Evolutionary conservation across 1,139 yeast genomes (phyloP), one percentile per base, ranked within the genome.

Genomic region (Pneumocystis sp.): DNA sequence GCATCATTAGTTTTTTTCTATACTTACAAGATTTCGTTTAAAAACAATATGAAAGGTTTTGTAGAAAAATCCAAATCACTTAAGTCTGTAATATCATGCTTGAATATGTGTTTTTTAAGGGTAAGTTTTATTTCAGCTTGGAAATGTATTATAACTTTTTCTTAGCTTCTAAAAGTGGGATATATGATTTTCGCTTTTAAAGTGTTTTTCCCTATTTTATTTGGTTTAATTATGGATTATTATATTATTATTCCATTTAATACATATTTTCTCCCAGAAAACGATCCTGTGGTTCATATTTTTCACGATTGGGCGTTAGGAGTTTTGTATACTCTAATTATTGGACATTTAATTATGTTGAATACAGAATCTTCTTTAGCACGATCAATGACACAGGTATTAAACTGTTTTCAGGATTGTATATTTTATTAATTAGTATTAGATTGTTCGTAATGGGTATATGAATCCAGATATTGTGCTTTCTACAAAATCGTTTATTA

Each of bases 181-280:
- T 68, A 64, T 34, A 66, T 66, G 17, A 56, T 37, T 17, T 61
- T 60, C n/a, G 42, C 63, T 12, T 35, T 64, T 29, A 64, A 62
- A n/a, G 29, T 67, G 17, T 62, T 67, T 56, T 60, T 68, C 39
- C 69, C 69, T 29, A 35, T 60, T 15, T 59, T 68, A 50, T 39
- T 66, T 15, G 62, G 67, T 19, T 31, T 67, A n/a, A 63, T 64
- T 15, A 59, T 66, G 40, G 68, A 68, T 31, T 59, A 39, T 25
- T 65, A 66, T 60, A 61, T 64, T 21, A 59, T 56, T 61, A 56
- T 63, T n/a, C 67, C 67, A 10, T 45, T 65, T n/a, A 64, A 61
- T 6, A 60, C 62, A 39, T 65, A 63, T 63, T 42, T 45, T 35
- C 31, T 61, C 15, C 59, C 65, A 15, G 64, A 61, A 7, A 19